Evolutionary conservation across 208 protist species (phyloP).

Genomic region (Phytomonas sp.): DNA sequence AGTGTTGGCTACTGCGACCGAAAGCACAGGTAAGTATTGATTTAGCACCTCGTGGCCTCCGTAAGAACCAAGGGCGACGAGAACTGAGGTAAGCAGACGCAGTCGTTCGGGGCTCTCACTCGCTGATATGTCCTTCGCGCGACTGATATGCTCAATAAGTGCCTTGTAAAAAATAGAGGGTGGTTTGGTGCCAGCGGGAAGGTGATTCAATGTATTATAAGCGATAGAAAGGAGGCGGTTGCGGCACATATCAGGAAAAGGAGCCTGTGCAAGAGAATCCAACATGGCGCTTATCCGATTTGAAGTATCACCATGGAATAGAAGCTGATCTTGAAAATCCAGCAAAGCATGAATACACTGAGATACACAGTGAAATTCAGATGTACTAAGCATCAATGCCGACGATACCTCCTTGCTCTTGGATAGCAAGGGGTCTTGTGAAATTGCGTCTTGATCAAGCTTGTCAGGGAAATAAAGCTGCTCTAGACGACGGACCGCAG

Average conservation of each 20-base stretch:
- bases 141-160: constrained; percentile 38
- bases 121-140: constrained; percentile 37
- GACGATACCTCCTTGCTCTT: background rate
- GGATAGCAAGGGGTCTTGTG: background rate
- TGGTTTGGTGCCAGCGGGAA: constrained; percentile 28
- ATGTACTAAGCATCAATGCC: background rate
- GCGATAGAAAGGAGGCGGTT: constrained; percentile 29
- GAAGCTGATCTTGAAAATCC: background rate
- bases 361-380: background rate
- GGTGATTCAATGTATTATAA: constrained; percentile 22
- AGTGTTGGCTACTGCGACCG: constrained; percentile 41
- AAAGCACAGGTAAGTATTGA: constrained; percentile 59
- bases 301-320: background rate
- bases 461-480: constrained; percentile 30
- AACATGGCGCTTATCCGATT: background rate
- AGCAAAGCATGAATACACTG: background rate
- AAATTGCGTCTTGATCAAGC: background rate
- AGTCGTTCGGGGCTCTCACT: constrained; percentile 27
- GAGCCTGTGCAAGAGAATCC: background rate
- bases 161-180: constrained; percentile 27
- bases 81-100: constrained; percentile 29
- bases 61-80: constrained; percentile 45
- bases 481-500: constrained; percentile 24
- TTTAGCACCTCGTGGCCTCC: constrained; percentile 46
- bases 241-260: constrained; percentile 11